A percentile compares a stretch with the other conserved stretches of the same genome.
phyloP scores from a whole-genome alignment of 345 rosid species.

The Durio zibethinus region DNA sequence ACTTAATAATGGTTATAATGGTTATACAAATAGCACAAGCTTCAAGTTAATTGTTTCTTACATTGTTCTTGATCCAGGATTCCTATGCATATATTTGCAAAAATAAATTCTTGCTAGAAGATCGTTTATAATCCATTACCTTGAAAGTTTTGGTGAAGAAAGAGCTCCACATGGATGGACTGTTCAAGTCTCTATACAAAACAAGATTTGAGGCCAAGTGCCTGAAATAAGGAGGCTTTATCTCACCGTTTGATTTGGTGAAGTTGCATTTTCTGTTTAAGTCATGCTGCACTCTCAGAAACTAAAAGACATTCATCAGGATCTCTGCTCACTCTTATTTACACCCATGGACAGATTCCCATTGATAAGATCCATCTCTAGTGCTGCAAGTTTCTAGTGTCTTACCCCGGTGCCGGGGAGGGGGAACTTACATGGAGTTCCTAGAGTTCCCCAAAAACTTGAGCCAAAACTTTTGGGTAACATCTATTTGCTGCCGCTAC shows the following conservation, averaged over 20 bases:
- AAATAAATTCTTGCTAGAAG: background rate
- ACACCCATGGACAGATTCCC: background rate
- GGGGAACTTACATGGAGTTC: no score
- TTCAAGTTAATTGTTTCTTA: conserved; percentile 1
- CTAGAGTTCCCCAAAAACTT: no score
- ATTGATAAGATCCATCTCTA: background rate
- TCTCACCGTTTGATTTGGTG: background rate
- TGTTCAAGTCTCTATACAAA: background rate
- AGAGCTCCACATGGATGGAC: background rate
- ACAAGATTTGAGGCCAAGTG: background rate
- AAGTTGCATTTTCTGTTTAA: background rate
- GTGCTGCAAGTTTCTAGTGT: background rate
- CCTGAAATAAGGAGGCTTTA: background rate
- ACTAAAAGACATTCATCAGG: background rate
- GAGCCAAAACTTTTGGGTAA: no score
- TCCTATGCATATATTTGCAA: background rate
- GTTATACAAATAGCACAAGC: background rate
- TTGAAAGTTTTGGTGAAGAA: conserved; percentile 1
- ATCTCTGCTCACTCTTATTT: background rate
- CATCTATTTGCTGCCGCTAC: no score
- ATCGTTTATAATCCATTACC: background rate
- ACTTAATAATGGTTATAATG: conserved; percentile 14
- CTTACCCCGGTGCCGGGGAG: no score
- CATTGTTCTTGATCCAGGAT: conserved; percentile 17
- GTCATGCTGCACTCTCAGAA: background rate